Conservation (phyloP, 768 basidiomycete genomes). For the Astraeus odoratus region DNA sequence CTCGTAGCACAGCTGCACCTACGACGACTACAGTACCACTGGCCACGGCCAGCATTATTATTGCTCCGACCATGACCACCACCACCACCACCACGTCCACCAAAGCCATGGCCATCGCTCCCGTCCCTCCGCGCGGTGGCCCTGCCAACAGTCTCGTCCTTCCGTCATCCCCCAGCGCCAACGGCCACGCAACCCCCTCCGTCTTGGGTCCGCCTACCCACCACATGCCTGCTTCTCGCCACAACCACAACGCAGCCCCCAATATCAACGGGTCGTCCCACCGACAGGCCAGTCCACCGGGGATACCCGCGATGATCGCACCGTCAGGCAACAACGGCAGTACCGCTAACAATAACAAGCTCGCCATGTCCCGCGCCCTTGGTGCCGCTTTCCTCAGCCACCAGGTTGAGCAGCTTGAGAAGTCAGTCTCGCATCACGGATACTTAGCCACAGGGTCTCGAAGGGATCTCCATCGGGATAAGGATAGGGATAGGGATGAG, state of each 20-base stretch:
- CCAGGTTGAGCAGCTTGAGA: constrained; percentile 84
- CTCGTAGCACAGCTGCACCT: too few species aligned
- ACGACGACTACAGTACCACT: too few species aligned
- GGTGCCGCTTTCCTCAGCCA: constrained; percentile 84
- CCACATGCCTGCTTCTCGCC: background rate
- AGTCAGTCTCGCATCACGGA: constrained; percentile 43
- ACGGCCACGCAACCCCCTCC: background rate
- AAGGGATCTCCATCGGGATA: background rate
- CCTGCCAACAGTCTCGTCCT: background rate
- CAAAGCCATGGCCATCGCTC: background rate
- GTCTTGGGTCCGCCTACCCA: background rate
- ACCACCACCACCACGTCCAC: background rate
- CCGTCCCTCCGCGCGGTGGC: background rate
- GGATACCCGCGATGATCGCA: background rate
- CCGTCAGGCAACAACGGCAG: background rate
- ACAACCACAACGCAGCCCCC: background rate
- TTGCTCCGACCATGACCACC: background rate
- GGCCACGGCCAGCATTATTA: too few species aligned
- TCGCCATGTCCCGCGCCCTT: constrained; percentile 81
- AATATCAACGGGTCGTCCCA: background rate
- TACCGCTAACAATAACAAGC: constrained; percentile 41
- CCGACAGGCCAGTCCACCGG: background rate
- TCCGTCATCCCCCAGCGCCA: background rate
- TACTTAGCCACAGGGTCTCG: background rate
- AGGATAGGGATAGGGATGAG: background rate